Evolutionary conservation across 768 basidiomycete species (phyloP).

Genomic region (Leccinellum albellum): DNA sequence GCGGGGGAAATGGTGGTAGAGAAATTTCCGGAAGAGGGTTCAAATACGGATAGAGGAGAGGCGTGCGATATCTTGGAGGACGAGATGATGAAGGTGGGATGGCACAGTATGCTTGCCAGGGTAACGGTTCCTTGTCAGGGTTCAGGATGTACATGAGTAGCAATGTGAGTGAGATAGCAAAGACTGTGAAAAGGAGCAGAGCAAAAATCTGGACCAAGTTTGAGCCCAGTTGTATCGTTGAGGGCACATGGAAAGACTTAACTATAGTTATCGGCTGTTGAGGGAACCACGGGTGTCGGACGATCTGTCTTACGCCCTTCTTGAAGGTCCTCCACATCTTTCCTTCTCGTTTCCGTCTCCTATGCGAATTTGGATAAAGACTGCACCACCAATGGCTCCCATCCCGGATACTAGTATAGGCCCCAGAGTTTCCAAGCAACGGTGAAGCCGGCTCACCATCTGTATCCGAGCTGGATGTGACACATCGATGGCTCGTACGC

Average conservation of each 20-base stretch:
- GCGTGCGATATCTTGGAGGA: conserved; percentile 40
- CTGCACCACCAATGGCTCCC: conserved; percentile 58
- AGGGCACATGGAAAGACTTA: conserved; percentile 28
- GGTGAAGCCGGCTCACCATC: conserved; percentile 58
- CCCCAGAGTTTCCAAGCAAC: conserved; percentile 30
- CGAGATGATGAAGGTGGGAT: conserved; percentile 49
- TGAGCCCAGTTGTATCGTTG: conserved; percentile 15
- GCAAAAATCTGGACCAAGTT: conserved; percentile 52
- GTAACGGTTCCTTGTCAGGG: conserved; percentile 91
- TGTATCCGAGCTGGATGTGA: conserved; percentile 56
- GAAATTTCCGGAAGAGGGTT: conserved; percentile 27
- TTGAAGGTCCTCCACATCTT: conserved; percentile 48
- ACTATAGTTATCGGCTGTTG: conserved; percentile 80
- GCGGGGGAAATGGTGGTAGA: conserved; percentile 62
- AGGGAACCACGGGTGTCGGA: conserved; percentile 75
- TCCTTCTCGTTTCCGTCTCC: conserved; percentile 51
- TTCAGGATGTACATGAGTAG: conserved; percentile 90
- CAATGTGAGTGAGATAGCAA: conserved; percentile 81
- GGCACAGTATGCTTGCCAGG: conserved; percentile 92
- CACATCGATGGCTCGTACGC: conserved; percentile 44
- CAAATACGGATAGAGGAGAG: conserved; percentile 38
- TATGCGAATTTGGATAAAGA: conserved; percentile 34
- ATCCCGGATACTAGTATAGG: conserved; percentile 40
- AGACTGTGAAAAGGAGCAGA: conserved; percentile 70
- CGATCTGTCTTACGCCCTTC: conserved; percentile 50